Percentiles rank a stretch among this genome's conserved stretches.
phyloP scores from a whole-genome alignment of 148 eudicot species.

The Rhododendron mucronatum region DNA sequence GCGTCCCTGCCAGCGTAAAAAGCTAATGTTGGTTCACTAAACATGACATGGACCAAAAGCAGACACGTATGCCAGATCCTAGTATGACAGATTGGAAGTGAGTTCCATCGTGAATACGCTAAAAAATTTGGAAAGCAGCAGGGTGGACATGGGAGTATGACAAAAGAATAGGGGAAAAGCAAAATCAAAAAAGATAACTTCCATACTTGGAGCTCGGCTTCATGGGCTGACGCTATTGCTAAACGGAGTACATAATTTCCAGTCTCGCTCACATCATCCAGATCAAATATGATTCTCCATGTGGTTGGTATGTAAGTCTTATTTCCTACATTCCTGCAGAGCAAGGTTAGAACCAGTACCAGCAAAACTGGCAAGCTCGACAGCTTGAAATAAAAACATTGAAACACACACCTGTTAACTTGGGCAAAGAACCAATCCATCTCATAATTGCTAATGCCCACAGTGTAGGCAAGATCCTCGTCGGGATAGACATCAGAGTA shows the following conservation, averaged over 20 bases:
- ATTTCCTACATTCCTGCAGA: conserved; percentile 42
- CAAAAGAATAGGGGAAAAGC: background rate
- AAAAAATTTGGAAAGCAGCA: background rate
- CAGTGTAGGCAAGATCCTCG: conserved; percentile 52
- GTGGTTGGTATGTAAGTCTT: conserved; percentile 49
- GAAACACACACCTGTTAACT: conserved; percentile 41
- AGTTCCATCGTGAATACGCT: background rate
- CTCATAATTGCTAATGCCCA: conserved; percentile 39
- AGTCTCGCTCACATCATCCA: conserved; percentile 26
- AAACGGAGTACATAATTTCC: conserved; percentile 50
- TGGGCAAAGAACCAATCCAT: conserved; percentile 83
- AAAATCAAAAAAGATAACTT: background rate
- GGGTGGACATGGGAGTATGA: background rate
- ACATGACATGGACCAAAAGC: background rate
- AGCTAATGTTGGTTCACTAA: background rate
- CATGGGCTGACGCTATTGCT: conserved; percentile 69
- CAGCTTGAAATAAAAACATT: background rate
- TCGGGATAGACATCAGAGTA: conserved; percentile 60
- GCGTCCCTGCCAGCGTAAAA: background rate
- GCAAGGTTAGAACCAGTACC: background rate
- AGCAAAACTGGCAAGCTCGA: background rate
- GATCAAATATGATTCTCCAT: conserved; percentile 55
- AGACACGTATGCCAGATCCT: background rate
- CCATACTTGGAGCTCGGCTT: conserved; percentile 61
- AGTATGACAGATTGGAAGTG: background rate